Conservation (phyloP, 257 asterid species). For the Lavandula angustifolia region DNA sequence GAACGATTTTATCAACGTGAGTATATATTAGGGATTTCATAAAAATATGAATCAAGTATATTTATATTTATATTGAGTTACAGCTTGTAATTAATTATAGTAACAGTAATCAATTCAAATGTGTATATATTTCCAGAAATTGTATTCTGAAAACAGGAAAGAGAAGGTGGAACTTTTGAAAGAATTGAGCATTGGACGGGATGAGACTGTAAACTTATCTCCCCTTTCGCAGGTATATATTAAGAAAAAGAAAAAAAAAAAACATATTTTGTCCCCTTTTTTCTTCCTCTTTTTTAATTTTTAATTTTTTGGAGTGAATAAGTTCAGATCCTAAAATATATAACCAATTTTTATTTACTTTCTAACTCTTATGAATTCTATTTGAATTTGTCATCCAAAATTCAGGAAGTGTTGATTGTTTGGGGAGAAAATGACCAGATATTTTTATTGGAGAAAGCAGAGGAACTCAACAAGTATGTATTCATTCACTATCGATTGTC, state of each 20-base stretch:
- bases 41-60: not conserved
- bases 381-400: not conserved
- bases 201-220: constrained; percentile 39
- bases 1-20: constrained; percentile 47
- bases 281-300: too few relatives aligned
- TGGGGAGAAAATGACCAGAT: constrained; percentile 86
- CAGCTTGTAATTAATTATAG: not conserved
- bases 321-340: too few relatives aligned
- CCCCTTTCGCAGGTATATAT: constrained; percentile 62
- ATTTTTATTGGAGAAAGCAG: constrained; percentile 61
- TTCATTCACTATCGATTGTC: not conserved
- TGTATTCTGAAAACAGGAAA: constrained; percentile 53
- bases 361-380: too few relatives aligned
- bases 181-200: constrained; percentile 57
- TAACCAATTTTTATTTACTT: too few relatives aligned
- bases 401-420: constrained; percentile 71
- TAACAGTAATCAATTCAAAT: not conserved
- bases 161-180: constrained; percentile 69
- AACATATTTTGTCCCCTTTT: too few relatives aligned
- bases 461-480: constrained; percentile 59
- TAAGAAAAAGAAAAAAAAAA: too few relatives aligned
- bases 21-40: not conserved
- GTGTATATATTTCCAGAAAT: constrained; percentile 43
- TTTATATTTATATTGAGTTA: too few relatives aligned
- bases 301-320: too few relatives aligned